Conservation (phyloP, 306 rosid species). For the Cucurbita pepo region DNA sequence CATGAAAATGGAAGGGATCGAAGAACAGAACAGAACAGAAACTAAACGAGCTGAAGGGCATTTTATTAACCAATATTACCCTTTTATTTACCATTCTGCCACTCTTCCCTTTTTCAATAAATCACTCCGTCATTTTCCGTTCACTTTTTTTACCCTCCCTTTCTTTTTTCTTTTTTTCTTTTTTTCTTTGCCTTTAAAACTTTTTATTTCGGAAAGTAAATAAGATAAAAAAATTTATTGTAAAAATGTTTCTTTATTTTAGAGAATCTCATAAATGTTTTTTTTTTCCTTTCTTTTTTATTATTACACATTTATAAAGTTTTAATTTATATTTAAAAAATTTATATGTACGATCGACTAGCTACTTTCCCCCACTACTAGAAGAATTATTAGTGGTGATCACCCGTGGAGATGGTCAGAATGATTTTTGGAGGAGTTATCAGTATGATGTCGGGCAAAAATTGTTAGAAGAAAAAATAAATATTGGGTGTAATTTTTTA, state of each 20-base stretch:
- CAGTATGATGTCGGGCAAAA: too few relatives aligned
- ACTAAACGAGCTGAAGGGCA: neutral
- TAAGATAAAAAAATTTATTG: neutral
- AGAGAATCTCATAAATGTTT: neutral
- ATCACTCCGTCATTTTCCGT: neutral
- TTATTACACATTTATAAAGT: too few relatives aligned
- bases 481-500: too few relatives aligned
- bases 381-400: too few relatives aligned
- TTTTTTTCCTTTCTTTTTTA: neutral
- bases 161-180: too few relatives aligned
- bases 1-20: neutral
- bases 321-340: too few relatives aligned
- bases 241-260: neutral
- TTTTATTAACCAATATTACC: neutral
- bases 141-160: neutral
- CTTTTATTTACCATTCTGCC: conserved; percentile 20
- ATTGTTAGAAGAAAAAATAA: too few relatives aligned
- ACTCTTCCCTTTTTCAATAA: neutral
- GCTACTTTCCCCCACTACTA: too few relatives aligned
- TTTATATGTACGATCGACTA: too few relatives aligned
- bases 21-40: neutral
- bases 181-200: neutral
- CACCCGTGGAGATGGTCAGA: too few relatives aligned
- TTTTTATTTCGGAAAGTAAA: neutral
- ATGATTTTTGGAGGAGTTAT: too few relatives aligned